These are phyloP conservation scores for apple (Malus domestica) DNA, from an alignment of 306 rosid genomes.

Conservation along the genomic window DNA sequence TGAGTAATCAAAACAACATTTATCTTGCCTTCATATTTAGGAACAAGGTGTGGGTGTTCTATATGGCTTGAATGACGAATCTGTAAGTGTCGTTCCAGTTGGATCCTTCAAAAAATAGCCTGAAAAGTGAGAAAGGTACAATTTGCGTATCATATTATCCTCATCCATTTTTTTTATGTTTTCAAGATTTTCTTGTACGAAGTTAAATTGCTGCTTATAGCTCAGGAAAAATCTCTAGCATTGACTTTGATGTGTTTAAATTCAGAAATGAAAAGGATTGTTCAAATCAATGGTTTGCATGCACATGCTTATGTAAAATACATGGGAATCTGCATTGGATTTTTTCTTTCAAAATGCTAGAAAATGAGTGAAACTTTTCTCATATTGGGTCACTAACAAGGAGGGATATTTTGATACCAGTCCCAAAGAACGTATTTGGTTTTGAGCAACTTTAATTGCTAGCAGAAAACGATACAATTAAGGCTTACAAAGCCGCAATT, in stretches of 20 bases:
- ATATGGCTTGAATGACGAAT: constrained; percentile 28
- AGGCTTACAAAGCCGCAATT: not conserved
- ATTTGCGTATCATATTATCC: not conserved
- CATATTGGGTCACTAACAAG: not conserved
- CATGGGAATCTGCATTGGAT: not conserved
- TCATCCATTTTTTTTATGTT: not conserved
- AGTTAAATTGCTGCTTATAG: not conserved
- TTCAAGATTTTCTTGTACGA: not conserved
- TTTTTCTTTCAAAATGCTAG: not conserved
- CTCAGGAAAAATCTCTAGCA: not conserved
- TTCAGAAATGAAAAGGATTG: not conserved
- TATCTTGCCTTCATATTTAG: constrained; percentile 1
- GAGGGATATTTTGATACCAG: not conserved
- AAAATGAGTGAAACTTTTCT: not conserved
- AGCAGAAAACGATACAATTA: not conserved
- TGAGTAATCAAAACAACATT: not conserved
- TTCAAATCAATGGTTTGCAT: not conserved
- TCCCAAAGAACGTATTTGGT: not conserved
- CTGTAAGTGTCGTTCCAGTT: constrained; percentile 25
- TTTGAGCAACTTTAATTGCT: not conserved
- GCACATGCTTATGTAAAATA: not conserved
- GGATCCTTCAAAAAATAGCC: constrained; percentile 26
- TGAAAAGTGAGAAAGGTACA: constrained; percentile 23
- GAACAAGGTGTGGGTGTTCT: constrained; percentile 24
- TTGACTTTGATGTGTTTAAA: not conserved